A percentile compares a stretch with the other conserved stretches of the same genome.
Evolutionary conservation across 495 filamentous ascomycete genomes (phyloP).

Genomic region (Neurospora discreta): DNA sequence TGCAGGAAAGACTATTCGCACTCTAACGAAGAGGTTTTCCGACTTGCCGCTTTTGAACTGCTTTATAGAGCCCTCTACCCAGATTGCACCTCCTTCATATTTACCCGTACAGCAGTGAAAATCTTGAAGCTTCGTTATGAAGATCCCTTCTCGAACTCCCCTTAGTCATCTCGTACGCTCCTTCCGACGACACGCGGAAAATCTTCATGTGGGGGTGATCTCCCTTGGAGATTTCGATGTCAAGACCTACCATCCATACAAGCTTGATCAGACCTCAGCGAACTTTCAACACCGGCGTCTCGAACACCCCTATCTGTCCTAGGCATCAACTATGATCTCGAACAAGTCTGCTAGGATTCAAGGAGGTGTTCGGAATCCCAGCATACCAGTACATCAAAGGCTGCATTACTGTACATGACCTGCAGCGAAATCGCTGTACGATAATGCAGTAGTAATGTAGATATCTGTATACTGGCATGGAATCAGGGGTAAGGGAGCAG

Average conservation of each 20-base stretch:
- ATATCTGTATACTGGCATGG: too few relatives aligned
- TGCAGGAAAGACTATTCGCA: neutral
- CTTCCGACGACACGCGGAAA: neutral
- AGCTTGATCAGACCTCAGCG: too few relatives aligned
- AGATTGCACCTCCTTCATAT: neutral
- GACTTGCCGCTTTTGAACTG: neutral
- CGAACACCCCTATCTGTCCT: neutral
- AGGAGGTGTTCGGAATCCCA: too few relatives aligned
- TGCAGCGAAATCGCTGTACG: too few relatives aligned
- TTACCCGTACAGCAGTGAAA: neutral
- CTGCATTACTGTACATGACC: too few relatives aligned
- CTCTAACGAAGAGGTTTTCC: neutral
- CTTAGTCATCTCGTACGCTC: neutral
- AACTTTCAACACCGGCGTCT: neutral
- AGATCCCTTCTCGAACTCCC: neutral
- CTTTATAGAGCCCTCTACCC: neutral
- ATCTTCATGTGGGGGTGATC: too few relatives aligned
- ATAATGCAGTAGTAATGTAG: too few relatives aligned
- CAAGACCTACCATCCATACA: too few relatives aligned
- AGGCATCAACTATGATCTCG: neutral
- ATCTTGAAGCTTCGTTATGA: neutral
- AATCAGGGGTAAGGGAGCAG: too few relatives aligned
- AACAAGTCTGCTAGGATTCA: slow-evolving; percentile 7
- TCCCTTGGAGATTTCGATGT: too few relatives aligned
- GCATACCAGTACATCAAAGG: too few relatives aligned